Conservation (phyloP, 23 red algal genomes). For the Agarophyton chilense region DNA sequence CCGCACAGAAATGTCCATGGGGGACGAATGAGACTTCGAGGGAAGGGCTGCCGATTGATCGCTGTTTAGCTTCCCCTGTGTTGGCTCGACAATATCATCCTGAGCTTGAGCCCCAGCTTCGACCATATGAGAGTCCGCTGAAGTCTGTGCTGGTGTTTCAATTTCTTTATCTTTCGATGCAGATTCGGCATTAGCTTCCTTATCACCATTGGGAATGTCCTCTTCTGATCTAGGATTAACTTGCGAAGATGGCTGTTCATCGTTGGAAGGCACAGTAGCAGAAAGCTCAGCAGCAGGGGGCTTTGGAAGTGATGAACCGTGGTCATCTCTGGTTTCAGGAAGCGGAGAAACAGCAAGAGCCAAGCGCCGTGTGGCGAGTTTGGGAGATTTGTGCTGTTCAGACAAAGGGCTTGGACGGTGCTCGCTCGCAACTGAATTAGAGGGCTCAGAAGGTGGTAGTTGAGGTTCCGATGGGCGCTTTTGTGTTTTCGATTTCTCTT, state of each 20-base stretch:
- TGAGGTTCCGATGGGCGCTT: neutral
- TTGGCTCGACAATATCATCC: neutral
- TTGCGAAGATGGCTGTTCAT: neutral
- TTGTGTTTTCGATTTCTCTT: neutral
- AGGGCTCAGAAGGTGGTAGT: neutral
- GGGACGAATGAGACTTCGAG: neutral
- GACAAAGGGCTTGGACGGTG: neutral
- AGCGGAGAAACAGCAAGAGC: neutral
- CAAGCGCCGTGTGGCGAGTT: neutral
- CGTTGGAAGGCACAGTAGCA: neutral
- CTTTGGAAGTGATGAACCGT: neutral
- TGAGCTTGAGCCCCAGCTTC: neutral
- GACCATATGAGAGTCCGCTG: no score
- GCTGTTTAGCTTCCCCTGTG: neutral
- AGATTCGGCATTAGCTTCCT: neutral
- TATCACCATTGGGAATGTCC: neutral
- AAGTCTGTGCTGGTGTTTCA: neutral
- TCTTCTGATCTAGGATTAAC: neutral
- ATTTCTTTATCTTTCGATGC: neutral
- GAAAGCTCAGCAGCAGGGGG: neutral
- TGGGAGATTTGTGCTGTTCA: neutral
- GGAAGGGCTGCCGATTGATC: neutral
- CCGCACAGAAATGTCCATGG: neutral
- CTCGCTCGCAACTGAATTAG: neutral
- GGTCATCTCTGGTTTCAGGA: neutral